Base-by-base conservation (phyloP, 352 stramenopile species). In the Phytophthora rubi region DNA sequence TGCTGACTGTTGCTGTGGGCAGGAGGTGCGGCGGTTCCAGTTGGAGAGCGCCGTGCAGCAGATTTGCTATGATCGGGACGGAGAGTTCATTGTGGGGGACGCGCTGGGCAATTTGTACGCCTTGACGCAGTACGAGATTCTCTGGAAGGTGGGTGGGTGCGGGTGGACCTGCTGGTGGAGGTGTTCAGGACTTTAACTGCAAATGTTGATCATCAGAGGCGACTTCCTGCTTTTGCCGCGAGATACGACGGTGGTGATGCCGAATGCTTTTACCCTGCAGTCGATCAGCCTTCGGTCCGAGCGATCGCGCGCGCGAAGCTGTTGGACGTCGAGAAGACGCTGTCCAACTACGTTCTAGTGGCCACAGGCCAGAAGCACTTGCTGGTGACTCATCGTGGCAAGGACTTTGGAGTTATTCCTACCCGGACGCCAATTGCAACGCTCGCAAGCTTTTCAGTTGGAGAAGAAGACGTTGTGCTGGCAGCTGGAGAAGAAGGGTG, bases 1-100 rank as follows among this genome's bases (percentile, higher is more conserved):
- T 44, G 35, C 30, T 45, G 21, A 23, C 2, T 59, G 15, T 47
- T 59, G 52, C 13, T 70, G 10, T 37, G 33, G 15, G 18, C 32
- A 88, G 80, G 82, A 90, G 61, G 42, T 79, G 61, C 78, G 79
- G n/a, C 78, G 80, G 7, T 71, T 86, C 49, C 78, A 83, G 55
- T 54, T 90, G 53, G 79, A 86, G 51, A 72, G 73, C 54, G 71
- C 76, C 10, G 78, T 87, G 49, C 66, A 83, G 16, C 45, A 70
- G 18, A 71, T 90, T 58, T 71, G 68, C 61, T 67, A 81, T 45
- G 58, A 70, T n/a, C 35, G 32, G 10, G 60, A 68, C 39, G 68
- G 65, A n/a, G 67, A 77, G 54, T 89, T 89, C 47, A 51, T 89
- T 35, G 79, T 73, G 2, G 81, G 75, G 28, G 82, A 90, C 55